A percentile compares a stretch with the other conserved stretches of the same genome.
These are phyloP conservation scores for Sporothrix inflata DNA, from an alignment of 2,329 filamentous ascomycete genomes.

Conservation along the genomic window DNA sequence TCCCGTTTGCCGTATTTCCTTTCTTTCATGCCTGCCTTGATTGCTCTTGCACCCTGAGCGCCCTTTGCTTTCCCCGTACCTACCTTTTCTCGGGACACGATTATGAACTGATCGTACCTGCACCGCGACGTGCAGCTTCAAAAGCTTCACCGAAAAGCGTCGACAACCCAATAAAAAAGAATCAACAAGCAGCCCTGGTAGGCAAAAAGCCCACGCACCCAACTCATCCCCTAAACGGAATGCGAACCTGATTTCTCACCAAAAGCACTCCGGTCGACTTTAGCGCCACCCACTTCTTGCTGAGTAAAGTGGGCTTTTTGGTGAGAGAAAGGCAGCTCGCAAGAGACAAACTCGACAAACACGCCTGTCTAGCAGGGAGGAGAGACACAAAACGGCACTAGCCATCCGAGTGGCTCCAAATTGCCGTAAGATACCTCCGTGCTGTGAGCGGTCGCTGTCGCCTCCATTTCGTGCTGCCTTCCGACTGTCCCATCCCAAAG, in stretches of 20 bases:
- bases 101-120: not conserved
- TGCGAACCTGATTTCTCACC: slow-evolving; percentile 4
- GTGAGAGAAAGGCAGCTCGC: not conserved
- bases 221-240: not conserved
- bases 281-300: slow-evolving; percentile 28
- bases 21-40: not conserved
- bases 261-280: not conserved
- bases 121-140: not conserved
- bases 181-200: not conserved
- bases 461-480: slow-evolving; percentile 10
- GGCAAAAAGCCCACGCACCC: not conserved
- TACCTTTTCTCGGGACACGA: not conserved
- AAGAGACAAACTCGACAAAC: not conserved
- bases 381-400: slow-evolving; percentile 18
- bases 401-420: not conserved
- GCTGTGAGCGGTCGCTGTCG: not conserved
- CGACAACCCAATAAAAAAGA: not conserved
- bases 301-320: slow-evolving; percentile 24
- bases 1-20: not conserved
- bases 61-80: not conserved
- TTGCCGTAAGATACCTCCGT: slow-evolving; percentile 15
- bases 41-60: not conserved
- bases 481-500: slow-evolving; percentile 4
- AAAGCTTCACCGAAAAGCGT: not conserved
- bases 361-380: not conserved